These are phyloP conservation scores for Camelina sativa DNA, from an alignment of 345 rosid genomes.

Conservation along the genomic window DNA sequence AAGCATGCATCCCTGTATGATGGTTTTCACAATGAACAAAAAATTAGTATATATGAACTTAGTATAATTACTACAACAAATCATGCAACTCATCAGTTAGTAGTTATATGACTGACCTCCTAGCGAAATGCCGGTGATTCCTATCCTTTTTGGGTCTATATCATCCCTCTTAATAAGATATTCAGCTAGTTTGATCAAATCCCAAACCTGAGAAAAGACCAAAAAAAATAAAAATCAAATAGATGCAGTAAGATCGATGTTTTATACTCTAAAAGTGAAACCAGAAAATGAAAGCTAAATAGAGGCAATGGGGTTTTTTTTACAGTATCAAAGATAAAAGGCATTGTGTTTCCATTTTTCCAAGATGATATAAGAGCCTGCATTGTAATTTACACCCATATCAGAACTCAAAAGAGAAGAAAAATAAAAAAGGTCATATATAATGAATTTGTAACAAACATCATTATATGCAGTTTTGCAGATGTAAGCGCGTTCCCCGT, in stretches of 20 bases:
- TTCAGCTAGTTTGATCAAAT: slow-evolving; percentile 85
- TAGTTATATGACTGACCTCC: slow-evolving; percentile 69
- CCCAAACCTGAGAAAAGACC: slow-evolving; percentile 65
- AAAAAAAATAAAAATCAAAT: slow-evolving; percentile 18
- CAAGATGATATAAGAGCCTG: slow-evolving; percentile 93
- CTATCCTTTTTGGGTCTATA: slow-evolving; percentile 75
- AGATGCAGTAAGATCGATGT: not conserved
- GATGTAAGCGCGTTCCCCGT: slow-evolving; percentile 74
- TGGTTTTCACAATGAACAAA: slow-evolving; percentile 21
- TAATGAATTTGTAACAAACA: slow-evolving; percentile 44
- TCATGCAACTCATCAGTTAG: not conserved
- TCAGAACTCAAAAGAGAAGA: slow-evolving; percentile 1
- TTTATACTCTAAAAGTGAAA: not conserved
- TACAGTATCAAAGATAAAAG: slow-evolving; percentile 89
- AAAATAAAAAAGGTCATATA: not conserved
- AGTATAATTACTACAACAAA: not conserved
- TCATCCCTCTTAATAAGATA: slow-evolving; percentile 77
- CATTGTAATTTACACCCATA: slow-evolving; percentile 25
- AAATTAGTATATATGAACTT: not conserved
- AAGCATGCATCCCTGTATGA: slow-evolving; percentile 89
- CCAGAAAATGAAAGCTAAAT: not conserved
- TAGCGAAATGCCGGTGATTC: slow-evolving; percentile 89
- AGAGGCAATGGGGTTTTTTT: not conserved
- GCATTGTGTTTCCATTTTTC: slow-evolving; percentile 85
- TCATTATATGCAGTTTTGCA: slow-evolving; percentile 66